phyloP scores from a whole-genome alignment of 495 filamentous ascomycete genomes.

The Cryomyces minteri region DNA sequence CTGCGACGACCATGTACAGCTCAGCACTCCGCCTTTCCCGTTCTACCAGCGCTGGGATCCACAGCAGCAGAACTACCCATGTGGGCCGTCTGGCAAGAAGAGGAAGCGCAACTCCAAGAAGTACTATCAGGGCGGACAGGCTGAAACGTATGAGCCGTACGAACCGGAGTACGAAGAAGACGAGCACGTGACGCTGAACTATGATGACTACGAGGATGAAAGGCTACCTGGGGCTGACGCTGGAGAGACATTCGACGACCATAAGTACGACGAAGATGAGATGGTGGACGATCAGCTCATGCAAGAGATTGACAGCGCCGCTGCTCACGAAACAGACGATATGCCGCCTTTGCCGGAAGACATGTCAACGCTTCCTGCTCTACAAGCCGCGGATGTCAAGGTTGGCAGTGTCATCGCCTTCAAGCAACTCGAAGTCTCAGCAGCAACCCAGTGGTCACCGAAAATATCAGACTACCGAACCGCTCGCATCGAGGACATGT shows the following conservation, averaged over 20 bases:
- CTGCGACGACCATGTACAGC: slow-evolving; percentile 46
- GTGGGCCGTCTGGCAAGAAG: slow-evolving; percentile 21
- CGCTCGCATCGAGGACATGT: slow-evolving; percentile 34
- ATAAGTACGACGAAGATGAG: neutral
- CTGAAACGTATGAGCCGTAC: slow-evolving; percentile 21
- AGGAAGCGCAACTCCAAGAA: slow-evolving; percentile 27
- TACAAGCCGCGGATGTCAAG: slow-evolving; percentile 33
- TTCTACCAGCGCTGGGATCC: slow-evolving; percentile 80
- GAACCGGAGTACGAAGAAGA: slow-evolving; percentile 17
- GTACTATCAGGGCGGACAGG: slow-evolving; percentile 11
- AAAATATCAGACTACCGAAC: slow-evolving; percentile 47
- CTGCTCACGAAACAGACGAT: slow-evolving; percentile 6
- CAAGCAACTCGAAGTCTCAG: slow-evolving; percentile 56
- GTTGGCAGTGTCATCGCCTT: slow-evolving; percentile 60
- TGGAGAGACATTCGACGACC: slow-evolving; percentile 7
- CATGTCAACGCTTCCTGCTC: slow-evolving; percentile 29
- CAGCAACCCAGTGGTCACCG: slow-evolving; percentile 61
- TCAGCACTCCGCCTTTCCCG: slow-evolving; percentile 73
- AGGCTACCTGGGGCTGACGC: slow-evolving; percentile 2
- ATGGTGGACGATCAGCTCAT: slow-evolving; percentile 2
- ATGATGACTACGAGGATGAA: slow-evolving; percentile 15
- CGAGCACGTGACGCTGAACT: slow-evolving; percentile 19
- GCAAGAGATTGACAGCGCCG: slow-evolving; percentile 9
- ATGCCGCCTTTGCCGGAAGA: slow-evolving; percentile 47
- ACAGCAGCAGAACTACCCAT: slow-evolving; percentile 46